Percentiles rank a stretch among this genome's conserved stretches.
phyloP scores from a whole-genome alignment of 805 yeast genomes.

The Metschnikowia henanensis region DNA sequence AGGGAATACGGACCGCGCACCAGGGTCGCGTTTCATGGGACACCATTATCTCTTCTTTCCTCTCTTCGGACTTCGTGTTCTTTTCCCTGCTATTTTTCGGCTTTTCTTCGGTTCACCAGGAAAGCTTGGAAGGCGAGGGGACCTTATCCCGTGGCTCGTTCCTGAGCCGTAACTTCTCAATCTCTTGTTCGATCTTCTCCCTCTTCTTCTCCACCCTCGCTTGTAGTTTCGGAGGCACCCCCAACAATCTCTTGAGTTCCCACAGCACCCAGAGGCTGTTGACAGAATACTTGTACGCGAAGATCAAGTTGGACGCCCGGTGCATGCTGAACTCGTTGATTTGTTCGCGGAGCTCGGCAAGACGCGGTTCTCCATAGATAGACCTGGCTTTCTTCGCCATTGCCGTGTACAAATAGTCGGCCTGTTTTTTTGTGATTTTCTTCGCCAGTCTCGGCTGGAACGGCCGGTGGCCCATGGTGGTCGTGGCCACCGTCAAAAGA shows the following conservation, averaged over 20 bases:
- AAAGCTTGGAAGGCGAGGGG: no score
- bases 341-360: slow-evolving; percentile 10
- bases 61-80: no score
- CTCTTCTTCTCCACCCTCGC: neutral
- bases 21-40: no score
- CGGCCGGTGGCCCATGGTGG: slow-evolving; percentile 1
- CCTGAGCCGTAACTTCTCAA: neutral
- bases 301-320: slow-evolving; percentile 26
- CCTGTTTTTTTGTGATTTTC: slow-evolving; percentile 15
- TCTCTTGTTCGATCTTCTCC: neutral
- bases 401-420: neutral
- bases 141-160: neutral
- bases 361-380: slow-evolving; percentile 10
- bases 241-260: slow-evolving; percentile 31
- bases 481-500: slow-evolving; percentile 5
- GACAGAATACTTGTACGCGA: slow-evolving; percentile 30
- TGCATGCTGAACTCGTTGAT: slow-evolving; percentile 12
- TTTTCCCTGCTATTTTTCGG: no score
- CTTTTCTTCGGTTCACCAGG: no score
- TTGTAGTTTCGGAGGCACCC: slow-evolving; percentile 17
- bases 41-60: no score
- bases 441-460: slow-evolving; percentile 5
- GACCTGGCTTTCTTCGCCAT: slow-evolving; percentile 2
- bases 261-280: slow-evolving; percentile 28
- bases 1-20: no score